Evolutionary conservation across 768 basidiomycete species (phyloP), one percentile per base, ranked within the genome.

Genomic region (Pholiota molesta): DNA sequence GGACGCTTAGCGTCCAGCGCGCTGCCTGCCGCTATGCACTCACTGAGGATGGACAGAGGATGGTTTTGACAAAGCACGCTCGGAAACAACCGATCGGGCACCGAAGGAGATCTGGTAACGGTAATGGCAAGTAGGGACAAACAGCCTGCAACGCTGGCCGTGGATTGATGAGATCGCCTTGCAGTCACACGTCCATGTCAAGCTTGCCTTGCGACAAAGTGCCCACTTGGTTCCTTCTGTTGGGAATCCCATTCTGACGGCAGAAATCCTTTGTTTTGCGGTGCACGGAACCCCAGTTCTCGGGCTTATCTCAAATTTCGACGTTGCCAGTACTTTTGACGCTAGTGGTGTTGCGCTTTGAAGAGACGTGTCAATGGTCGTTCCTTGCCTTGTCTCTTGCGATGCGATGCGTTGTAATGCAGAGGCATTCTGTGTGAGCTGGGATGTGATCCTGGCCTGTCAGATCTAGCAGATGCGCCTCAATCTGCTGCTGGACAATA

Each of bases 131-230:
- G 13, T 37, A 64, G 31, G 19, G 26, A n/a, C 60, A 66, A 61
- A 59, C 47, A 66, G 57, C 40, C 23, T 37, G 53, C 9, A 37
- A 16, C 35, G 35, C 35, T 37, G 35, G 35, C 9, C 2, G 13
- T 44, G 31, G 55, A 49, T 28, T 55, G 35, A 37, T 60, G 47
- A 42, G 44, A 45, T 23, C 49, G 52, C 40, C 23, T 28, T 31
- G 31, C 55, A 61, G 10, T 64, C 66, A 54, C 63, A 64, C 66
- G 66, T 66, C 51, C 62, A 65, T 64, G 66, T 67, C 66, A 67
- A 23, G 17, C 33, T 52, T 31, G 57, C 63, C 61, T 64, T 49
- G 60, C 63, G 58, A 65, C 63, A 67, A 53, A 57, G 21, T 56
- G 56, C 55, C 26, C 11, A 47, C 52, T 59, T 40, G 35, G 13